A percentile compares a stretch with the other conserved stretches of the same genome.
Conservation (phyloP, 2,329 filamentous ascomycete species). For the Penicillium capsulatum region DNA sequence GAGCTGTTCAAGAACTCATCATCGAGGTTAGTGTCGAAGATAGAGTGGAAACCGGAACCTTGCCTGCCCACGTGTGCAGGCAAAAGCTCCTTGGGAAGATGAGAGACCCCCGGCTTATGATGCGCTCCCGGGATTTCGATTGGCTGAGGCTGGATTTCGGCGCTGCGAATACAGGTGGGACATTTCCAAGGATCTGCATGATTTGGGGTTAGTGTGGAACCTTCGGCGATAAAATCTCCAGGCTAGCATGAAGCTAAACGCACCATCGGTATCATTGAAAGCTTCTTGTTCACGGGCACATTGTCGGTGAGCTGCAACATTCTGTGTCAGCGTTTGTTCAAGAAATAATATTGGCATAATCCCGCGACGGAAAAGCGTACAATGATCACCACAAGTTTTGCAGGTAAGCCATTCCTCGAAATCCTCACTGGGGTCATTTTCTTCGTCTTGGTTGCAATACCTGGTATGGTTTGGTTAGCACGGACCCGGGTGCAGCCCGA, state of each 20-base stretch:
- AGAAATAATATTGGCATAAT: constrained; percentile 27
- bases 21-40: constrained; percentile 68
- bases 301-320: constrained; percentile 74
- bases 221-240: not conserved
- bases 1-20: constrained; percentile 72
- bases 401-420: constrained; percentile 77
- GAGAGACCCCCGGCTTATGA: constrained; percentile 59
- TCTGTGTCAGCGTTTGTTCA: constrained; percentile 39
- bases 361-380: constrained; percentile 55
- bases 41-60: constrained; percentile 68
- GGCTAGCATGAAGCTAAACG: not conserved
- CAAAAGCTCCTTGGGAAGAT: constrained; percentile 66
- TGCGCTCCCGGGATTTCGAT: constrained; percentile 22
- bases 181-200: constrained; percentile 61
- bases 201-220: constrained; percentile 37
- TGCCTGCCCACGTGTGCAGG: constrained; percentile 62
- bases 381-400: constrained; percentile 71
- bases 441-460: constrained; percentile 79
- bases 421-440: constrained; percentile 74
- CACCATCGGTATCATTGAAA: constrained; percentile 61
- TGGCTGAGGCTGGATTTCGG: constrained; percentile 34
- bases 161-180: constrained; percentile 50
- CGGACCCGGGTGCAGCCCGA: not conserved
- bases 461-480: constrained; percentile 48
- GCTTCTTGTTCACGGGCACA: constrained; percentile 72